Evolutionary conservation across 2,329 filamentous ascomycete species (phyloP).

Genomic region (Cryphonectria nitschkei): DNA sequence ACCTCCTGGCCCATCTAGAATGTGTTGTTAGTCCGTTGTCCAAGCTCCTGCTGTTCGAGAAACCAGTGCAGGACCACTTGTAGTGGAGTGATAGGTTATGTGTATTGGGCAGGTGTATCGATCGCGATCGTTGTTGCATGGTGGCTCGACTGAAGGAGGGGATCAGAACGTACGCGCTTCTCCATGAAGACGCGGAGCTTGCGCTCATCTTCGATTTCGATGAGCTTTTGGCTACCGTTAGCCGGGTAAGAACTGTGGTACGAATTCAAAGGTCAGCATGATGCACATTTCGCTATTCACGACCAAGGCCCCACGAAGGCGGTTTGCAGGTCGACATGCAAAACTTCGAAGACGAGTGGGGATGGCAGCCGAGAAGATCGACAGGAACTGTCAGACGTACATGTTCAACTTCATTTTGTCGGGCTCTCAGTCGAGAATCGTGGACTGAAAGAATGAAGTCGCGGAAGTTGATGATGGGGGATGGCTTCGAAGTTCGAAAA

Average conservation of each 20-base stretch:
- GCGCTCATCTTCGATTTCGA: conserved; percentile 99
- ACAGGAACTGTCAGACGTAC: conserved; percentile 18
- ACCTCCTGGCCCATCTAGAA: conserved; percentile 86
- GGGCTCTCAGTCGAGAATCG: conserved; percentile 40
- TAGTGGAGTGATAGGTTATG: neutral
- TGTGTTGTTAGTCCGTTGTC: conserved; percentile 31
- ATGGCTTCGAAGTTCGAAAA: conserved; percentile 19
- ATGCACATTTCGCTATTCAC: neutral
- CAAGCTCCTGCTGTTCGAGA: neutral
- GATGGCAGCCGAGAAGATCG: neutral
- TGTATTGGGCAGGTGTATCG: conserved; percentile 18
- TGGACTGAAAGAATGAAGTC: conserved; percentile 36
- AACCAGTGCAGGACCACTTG: neutral
- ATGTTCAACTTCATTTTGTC: conserved; percentile 65
- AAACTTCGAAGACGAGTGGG: conserved; percentile 1
- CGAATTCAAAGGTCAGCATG: conserved; percentile 18
- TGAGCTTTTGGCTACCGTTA: conserved; percentile 99
- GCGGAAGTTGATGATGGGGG: conserved; percentile 30
- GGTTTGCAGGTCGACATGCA: neutral
- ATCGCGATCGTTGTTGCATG: conserved; percentile 42
- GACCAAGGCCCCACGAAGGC: conserved; percentile 10
- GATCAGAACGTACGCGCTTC: conserved; percentile 72
- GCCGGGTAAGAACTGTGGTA: conserved; percentile 78
- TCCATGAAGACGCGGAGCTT: conserved; percentile 99
- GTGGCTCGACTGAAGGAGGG: conserved; percentile 23